phyloP scores from a whole-genome alignment of 2,329 filamentous ascomycete genomes.

The Scedosporium aurantiacum region DNA sequence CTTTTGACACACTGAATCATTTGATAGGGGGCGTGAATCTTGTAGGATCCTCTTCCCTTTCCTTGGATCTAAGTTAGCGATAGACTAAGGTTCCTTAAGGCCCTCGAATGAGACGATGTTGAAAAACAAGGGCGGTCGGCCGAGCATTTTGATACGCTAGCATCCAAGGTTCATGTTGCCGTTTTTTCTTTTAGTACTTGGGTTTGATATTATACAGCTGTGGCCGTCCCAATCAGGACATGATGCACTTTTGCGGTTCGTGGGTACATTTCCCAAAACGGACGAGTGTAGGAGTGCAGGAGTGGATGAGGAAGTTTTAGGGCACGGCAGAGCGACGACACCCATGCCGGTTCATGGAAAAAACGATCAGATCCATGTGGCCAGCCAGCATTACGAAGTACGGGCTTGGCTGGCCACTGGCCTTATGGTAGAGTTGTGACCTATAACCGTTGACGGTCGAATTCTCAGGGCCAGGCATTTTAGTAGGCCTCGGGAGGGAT shows the following conservation, averaged over 20 bases:
- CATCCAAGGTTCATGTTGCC: neutral
- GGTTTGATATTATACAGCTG: constrained; percentile 3
- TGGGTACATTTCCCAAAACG: constrained; percentile 1
- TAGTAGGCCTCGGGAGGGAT: neutral
- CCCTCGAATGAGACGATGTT: neutral
- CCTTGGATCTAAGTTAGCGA: no score
- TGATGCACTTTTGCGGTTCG: neutral
- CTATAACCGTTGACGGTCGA: neutral
- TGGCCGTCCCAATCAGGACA: constrained; percentile 4
- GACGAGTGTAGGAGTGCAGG: neutral
- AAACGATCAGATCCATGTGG: neutral
- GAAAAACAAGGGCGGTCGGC: neutral
- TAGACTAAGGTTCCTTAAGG: neutral
- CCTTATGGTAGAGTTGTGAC: neutral
- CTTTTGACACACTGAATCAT: neutral
- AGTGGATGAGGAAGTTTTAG: constrained; percentile 2
- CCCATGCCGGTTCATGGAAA: neutral
- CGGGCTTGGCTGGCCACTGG: neutral
- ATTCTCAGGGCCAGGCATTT: neutral
- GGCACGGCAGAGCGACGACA: neutral
- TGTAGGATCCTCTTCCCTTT: neutral
- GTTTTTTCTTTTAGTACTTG: neutral
- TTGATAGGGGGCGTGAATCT: neutral
- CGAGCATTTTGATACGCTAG: neutral
- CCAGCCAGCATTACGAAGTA: no score